Evolutionary conservation across 352 stramenopile genomes (phyloP), one percentile per base, ranked within the genome.

Genomic region (Elongisporangium anandrum): DNA sequence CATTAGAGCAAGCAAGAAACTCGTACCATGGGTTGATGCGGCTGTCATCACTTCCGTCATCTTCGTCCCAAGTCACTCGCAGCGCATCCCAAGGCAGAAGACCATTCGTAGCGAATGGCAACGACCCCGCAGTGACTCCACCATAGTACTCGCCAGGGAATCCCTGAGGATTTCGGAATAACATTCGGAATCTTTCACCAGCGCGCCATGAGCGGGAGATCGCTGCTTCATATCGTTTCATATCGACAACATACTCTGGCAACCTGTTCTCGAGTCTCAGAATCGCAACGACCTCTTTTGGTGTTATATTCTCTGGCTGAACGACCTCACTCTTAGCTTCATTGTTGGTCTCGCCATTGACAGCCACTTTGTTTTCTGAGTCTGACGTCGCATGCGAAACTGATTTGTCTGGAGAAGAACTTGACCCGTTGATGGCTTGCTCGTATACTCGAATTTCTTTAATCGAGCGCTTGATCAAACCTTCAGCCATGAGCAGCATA

Each of bases 1-100:
- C 7, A 7, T 41, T 41, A 15, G 2, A 41, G 29, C 29, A 41
- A 41, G 29, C 19, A 56, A 23, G 12, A 41, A 24, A 50, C n/a
- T 78, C 80, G 59, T 75, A 94, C 85, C 85, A 94, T 53, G 85
- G 85, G 52, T 94, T 94, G 57, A 94, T 88, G 51, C 83, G 77
- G 63, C 79, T 90, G 64, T 92, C 80, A 41, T 90, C 80, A 20
- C 79, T 85, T 26, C 85, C 85, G 51, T 92, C 85, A 57, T 92
- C 82, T 82, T 94, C 81, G 50, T 94, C 82, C 85, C 85, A 94
- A 47, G 84, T 87, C 60, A 94, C 77, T 19, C 81, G 82, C 39
- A 92, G 66, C 8, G 82, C 72, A 65, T 94, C 85, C 82, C 85
- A 94, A 12, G 81, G 81, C n/a, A 94, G 55, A 55, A 94, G 66